Evolutionary conservation across 768 basidiomycete species (phyloP).

Genomic region (Amanita rimosa): DNA sequence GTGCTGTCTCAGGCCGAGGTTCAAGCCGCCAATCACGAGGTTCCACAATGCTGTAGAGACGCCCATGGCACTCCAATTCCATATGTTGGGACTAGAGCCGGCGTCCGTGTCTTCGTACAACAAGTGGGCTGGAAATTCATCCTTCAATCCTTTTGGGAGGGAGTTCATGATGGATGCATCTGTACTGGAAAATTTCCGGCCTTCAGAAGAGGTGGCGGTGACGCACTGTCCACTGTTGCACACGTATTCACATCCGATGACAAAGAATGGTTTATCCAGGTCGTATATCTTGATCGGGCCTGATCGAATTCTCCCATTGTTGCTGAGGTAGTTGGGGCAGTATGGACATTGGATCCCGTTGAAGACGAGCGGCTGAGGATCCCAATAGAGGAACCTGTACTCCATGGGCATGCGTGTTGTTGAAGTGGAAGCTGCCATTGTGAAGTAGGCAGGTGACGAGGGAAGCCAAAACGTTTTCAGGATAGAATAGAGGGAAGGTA

Average conservation of each 20-base stretch:
- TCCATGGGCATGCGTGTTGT: constrained; percentile 59
- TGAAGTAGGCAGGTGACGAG: constrained; percentile 66
- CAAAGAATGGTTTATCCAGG: constrained; percentile 68
- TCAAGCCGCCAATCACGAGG: constrained; percentile 50
- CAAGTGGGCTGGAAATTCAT: constrained; percentile 64
- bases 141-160: constrained; percentile 53
- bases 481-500: constrained; percentile 65
- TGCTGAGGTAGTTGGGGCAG: constrained; percentile 47
- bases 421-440: constrained; percentile 62
- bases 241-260: constrained; percentile 76
- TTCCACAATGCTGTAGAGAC: constrained; percentile 67
- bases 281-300: constrained; percentile 77
- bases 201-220: constrained; percentile 31
- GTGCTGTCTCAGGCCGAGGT: constrained; percentile 49
- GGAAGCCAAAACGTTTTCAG: constrained; percentile 82
- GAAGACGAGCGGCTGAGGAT: constrained; percentile 73
- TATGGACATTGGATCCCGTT: constrained; percentile 69
- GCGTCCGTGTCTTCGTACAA: constrained; percentile 46
- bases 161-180: constrained; percentile 63
- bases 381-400: constrained; percentile 81
- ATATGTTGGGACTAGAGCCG: constrained; percentile 47
- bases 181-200: constrained; percentile 60
- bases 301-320: constrained; percentile 61
- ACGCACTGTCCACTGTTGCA: constrained; percentile 45
- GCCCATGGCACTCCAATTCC: constrained; percentile 72